These are phyloP conservation scores for Solanum peruvianum DNA, from an alignment of 257 asterid species.

Conservation along the genomic window DNA sequence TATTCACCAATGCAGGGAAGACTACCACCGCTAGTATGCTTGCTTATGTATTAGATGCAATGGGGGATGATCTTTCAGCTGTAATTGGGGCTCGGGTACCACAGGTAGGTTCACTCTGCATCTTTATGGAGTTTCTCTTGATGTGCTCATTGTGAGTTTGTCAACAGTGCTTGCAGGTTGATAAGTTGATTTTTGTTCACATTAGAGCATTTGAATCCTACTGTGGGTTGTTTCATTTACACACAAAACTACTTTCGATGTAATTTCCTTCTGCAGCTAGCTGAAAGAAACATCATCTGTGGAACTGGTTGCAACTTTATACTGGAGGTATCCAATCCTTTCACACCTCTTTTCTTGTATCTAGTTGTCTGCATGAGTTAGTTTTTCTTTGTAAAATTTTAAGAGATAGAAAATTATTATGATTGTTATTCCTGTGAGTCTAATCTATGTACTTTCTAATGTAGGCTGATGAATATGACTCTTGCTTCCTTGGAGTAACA, in stretches of 20 bases:
- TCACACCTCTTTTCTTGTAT: background rate
- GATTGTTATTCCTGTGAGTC: background rate
- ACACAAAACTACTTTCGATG: background rate
- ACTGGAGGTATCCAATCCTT: slow-evolving; percentile 19
- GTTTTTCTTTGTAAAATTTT: background rate
- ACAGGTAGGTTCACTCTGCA: slow-evolving; percentile 11
- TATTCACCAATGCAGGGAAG: slow-evolving; percentile 14
- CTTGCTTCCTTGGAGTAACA: slow-evolving; percentile 26
- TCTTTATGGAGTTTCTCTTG: background rate
- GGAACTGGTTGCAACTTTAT: slow-evolving; percentile 22
- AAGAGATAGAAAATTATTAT: background rate
- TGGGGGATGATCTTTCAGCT: slow-evolving; percentile 34
- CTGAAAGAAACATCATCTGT: slow-evolving; percentile 18
- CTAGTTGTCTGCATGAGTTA: background rate
- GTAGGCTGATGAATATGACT: slow-evolving; percentile 37
- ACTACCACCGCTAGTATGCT: slow-evolving; percentile 31
- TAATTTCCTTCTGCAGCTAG: slow-evolving; percentile 14
- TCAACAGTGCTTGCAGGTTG: background rate
- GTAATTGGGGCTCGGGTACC: slow-evolving; percentile 32
- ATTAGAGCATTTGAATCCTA: background rate
- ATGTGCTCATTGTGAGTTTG: background rate
- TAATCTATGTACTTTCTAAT: background rate
- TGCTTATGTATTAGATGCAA: slow-evolving; percentile 20
- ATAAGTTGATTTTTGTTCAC: background rate
- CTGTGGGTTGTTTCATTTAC: background rate